These are phyloP conservation scores for Allium cepa DNA, from an alignment of 106 monocot genomes.

Conservation along the genomic window DNA sequence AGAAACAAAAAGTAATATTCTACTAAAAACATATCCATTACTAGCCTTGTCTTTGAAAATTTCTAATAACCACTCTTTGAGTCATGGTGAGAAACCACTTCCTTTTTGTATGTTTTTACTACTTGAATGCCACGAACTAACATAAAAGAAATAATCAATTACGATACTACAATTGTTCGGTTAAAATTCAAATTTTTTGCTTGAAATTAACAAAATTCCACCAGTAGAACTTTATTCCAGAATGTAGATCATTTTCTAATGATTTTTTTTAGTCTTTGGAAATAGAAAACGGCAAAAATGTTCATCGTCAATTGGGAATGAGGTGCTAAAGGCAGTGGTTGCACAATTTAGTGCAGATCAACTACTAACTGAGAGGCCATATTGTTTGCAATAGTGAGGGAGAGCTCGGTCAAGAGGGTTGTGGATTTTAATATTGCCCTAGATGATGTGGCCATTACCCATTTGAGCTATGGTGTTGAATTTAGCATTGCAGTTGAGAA, in stretches of 20 bases:
- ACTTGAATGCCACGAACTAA: too few species aligned
- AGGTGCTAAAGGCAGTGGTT: conserved; percentile 63
- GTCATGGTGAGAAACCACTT: too few species aligned
- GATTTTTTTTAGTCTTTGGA: conserved; percentile 76
- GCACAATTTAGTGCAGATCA: conserved; percentile 82
- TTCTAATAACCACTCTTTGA: too few species aligned
- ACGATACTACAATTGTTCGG: too few species aligned
- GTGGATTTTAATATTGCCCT: conserved; percentile 56
- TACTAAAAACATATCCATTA: too few species aligned
- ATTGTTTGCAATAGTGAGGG: conserved; percentile 47
- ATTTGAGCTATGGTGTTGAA: conserved; percentile 51
- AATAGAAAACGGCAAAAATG: conserved; percentile 80
- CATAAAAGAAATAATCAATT: too few species aligned
- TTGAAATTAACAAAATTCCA: too few species aligned
- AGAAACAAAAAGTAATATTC: too few species aligned
- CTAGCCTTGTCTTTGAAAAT: too few species aligned
- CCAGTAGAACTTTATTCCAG: too few species aligned
- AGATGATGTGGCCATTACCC: conserved; percentile 67
- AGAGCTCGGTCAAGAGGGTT: conserved; percentile 30
- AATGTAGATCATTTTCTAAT: conserved; percentile 46
- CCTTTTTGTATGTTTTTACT: too few species aligned
- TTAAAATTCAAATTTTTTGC: too few species aligned
- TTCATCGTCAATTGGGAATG: conserved; percentile 80
- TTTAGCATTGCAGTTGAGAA: conserved; percentile 64
- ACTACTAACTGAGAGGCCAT: conserved; percentile 61